phyloP scores from a whole-genome alignment of 352 stramenopile genomes.

The Pelagophyceae sp. region DNA sequence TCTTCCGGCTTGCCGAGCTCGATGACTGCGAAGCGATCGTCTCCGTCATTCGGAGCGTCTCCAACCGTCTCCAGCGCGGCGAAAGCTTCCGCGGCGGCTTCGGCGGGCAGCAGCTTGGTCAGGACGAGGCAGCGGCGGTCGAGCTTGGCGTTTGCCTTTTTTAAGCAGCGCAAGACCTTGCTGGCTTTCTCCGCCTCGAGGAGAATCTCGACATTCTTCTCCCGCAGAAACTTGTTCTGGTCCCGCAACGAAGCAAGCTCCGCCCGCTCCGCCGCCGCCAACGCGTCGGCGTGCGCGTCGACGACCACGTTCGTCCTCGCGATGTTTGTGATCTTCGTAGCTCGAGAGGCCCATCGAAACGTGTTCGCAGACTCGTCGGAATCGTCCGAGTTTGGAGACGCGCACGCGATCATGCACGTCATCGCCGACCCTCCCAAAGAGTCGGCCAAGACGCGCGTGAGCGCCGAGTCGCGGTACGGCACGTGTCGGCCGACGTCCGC shows the following conservation, averaged over 20 bases:
- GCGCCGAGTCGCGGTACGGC: conserved; percentile 30
- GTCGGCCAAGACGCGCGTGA: conserved; percentile 30
- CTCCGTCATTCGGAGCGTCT: background rate
- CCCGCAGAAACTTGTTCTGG: background rate
- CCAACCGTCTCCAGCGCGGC: background rate
- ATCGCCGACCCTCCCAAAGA: conserved; percentile 30
- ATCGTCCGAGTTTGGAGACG: conserved; percentile 17
- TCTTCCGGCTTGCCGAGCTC: background rate
- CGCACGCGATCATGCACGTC: conserved; percentile 30
- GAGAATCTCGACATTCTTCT: background rate
- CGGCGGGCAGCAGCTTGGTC: background rate
- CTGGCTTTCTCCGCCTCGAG: background rate
- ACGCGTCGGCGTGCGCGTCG: background rate
- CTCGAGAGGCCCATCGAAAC: conserved; percentile 30
- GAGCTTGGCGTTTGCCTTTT: background rate
- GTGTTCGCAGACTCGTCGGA: conserved; percentile 30
- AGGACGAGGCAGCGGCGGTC: background rate
- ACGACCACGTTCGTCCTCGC: conserved; percentile 9
- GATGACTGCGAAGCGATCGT: background rate
- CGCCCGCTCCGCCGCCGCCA: background rate
- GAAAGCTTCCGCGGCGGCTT: background rate
- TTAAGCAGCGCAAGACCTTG: background rate
- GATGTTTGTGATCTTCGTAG: conserved; percentile 19
- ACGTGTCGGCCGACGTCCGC: conserved; percentile 1
- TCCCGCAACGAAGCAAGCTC: background rate